Evolutionary conservation across 176 grass and related monocot genomes (phyloP).

Genomic region (Lolium perenne): DNA sequence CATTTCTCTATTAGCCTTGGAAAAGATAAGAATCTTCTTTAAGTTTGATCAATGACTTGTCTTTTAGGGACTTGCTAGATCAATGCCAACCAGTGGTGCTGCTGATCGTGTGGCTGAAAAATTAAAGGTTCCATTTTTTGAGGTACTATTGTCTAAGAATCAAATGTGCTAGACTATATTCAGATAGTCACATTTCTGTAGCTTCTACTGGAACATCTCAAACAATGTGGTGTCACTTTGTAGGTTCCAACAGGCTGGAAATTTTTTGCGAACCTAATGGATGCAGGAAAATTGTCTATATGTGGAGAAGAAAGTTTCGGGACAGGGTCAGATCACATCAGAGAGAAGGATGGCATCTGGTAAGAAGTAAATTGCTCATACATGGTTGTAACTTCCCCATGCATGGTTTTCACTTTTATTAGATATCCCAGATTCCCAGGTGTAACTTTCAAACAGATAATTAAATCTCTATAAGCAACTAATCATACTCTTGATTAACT

Average conservation of each 20-base stretch:
- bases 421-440: background rate
- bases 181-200: background rate
- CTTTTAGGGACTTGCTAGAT: conserved; percentile 86
- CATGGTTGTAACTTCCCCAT: conserved; percentile 8
- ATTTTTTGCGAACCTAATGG: conserved; percentile 96
- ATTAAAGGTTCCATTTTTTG: conserved; percentile 90
- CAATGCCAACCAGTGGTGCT: conserved; percentile 95
- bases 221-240: conserved; percentile 16
- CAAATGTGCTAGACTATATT: background rate
- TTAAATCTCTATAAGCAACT: background rate
- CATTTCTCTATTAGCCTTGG: background rate
- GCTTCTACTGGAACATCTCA: conserved; percentile 16
- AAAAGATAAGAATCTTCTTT: conserved; percentile 26
- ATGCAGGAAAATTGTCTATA: conserved; percentile 81
- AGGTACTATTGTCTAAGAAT: conserved; percentile 53
- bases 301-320: conserved; percentile 98
- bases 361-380: conserved; percentile 45
- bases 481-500: background rate
- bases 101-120: conserved; percentile 79
- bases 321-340: conserved; percentile 90
- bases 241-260: conserved; percentile 99
- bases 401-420: background rate
- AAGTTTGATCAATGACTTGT: conserved; percentile 33
- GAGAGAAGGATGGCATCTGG: conserved; percentile 98
- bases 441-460: conserved; percentile 7